Evolutionary conservation across 1,139 yeast genomes (phyloP).

Genomic region (Taphrina populina): DNA sequence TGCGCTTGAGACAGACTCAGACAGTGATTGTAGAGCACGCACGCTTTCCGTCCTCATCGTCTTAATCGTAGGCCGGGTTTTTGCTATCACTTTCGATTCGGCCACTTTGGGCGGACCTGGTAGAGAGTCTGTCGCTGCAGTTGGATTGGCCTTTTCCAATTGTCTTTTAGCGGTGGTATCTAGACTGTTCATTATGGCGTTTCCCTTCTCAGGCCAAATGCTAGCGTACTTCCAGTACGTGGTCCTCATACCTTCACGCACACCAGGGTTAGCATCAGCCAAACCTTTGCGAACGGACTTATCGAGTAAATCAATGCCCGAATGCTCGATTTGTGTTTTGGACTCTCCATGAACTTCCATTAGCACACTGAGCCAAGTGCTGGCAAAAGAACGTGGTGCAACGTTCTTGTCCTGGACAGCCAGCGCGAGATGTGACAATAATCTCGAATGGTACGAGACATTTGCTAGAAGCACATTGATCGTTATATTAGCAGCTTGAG

Average conservation of each 20-base stretch:
- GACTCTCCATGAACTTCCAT: slow-evolving; percentile 51
- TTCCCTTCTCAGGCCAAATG: slow-evolving; percentile 50
- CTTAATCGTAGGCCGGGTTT: slow-evolving; percentile 8
- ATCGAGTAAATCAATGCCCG: slow-evolving; percentile 53
- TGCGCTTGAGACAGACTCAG: slow-evolving; percentile 3
- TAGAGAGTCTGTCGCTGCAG: slow-evolving; percentile 11
- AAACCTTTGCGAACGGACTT: slow-evolving; percentile 61
- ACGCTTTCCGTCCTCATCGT: slow-evolving; percentile 13
- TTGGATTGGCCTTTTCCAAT: slow-evolving; percentile 58
- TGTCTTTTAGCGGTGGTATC: slow-evolving; percentile 57
- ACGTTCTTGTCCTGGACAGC: slow-evolving; percentile 67
- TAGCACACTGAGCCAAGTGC: slow-evolving; percentile 66
- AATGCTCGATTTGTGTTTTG: slow-evolving; percentile 46
- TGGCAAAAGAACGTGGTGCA: slow-evolving; percentile 67
- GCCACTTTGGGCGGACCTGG: neutral
- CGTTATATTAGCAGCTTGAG: slow-evolving; percentile 69
- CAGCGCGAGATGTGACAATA: slow-evolving; percentile 54
- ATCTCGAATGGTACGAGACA: slow-evolving; percentile 56
- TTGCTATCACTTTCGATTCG: neutral
- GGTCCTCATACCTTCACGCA: slow-evolving; percentile 70
- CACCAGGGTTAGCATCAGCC: slow-evolving; percentile 76
- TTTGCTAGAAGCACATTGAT: slow-evolving; percentile 61
- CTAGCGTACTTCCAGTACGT: slow-evolving; percentile 70
- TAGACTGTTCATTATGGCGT: slow-evolving; percentile 48
- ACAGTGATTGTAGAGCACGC: slow-evolving; percentile 1